Conservation (phyloP, 768 basidiomycete species). For the Arthromyces matolae region DNA sequence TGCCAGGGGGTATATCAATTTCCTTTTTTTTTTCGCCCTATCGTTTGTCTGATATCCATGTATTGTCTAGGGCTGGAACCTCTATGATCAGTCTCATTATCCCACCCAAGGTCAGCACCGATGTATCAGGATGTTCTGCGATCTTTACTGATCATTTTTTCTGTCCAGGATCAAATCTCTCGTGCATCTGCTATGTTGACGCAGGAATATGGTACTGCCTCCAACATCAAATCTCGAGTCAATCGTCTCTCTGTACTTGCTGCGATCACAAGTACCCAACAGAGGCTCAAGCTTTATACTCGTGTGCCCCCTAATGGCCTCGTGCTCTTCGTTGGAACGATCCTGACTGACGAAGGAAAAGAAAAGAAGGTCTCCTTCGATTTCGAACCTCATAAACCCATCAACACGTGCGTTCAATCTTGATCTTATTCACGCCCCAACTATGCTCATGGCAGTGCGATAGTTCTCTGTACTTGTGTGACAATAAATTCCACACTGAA, state of each 20-base stretch:
- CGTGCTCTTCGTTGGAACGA: slow-evolving; percentile 96
- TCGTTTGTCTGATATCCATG: slow-evolving; percentile 22
- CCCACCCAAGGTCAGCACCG: slow-evolving; percentile 73
- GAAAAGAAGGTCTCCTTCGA: slow-evolving; percentile 99
- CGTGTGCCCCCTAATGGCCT: slow-evolving; percentile 96
- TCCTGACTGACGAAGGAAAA: slow-evolving; percentile 97
- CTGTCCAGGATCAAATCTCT: slow-evolving; percentile 87
- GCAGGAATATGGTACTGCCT: slow-evolving; percentile 98
- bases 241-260: slow-evolving; percentile 96
- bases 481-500: slow-evolving; percentile 99
- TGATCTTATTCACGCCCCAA: neutral
- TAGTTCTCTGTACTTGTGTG: slow-evolving; percentile 96
- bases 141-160: slow-evolving; percentile 9
- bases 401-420: slow-evolving; percentile 80
- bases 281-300: slow-evolving; percentile 94
- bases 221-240: slow-evolving; percentile 98
- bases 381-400: slow-evolving; percentile 97
- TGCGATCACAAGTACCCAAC: slow-evolving; percentile 97
- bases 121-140: slow-evolving; percentile 13
- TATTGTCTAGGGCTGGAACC: slow-evolving; percentile 72
- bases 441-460: slow-evolving; percentile 3
- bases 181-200: slow-evolving; percentile 94
- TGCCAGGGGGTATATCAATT: slow-evolving; percentile 69
- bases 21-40: slow-evolving; percentile 6
- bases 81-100: slow-evolving; percentile 99